phyloP scores from a whole-genome alignment of 257 asterid species.

The Penstemon barbatus region DNA sequence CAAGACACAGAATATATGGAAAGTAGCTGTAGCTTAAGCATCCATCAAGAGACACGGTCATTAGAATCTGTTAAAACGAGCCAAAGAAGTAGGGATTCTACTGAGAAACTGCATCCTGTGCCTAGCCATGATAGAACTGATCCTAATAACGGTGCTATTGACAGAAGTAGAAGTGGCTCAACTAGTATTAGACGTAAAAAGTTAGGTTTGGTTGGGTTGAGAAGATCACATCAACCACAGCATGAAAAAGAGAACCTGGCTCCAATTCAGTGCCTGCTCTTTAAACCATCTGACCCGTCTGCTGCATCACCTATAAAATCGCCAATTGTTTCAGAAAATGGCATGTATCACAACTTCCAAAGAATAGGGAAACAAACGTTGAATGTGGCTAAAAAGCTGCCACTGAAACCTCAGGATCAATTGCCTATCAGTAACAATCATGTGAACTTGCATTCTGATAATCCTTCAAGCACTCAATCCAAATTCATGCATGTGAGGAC shows the following conservation, averaged over 20 bases:
- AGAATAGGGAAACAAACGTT: conserved; percentile 9
- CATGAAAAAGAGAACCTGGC: conserved; percentile 50
- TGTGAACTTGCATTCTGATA: conserved; percentile 29
- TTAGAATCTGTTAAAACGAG: conserved; percentile 21
- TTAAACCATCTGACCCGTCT: conserved; percentile 27
- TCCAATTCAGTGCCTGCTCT: conserved; percentile 26
- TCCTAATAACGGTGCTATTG: conserved; percentile 23
- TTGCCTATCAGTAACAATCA: conserved; percentile 25
- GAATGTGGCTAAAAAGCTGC: conserved; percentile 22
- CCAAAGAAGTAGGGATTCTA: conserved; percentile 30
- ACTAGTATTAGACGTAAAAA: conserved; percentile 35
- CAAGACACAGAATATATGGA: conserved; percentile 19
- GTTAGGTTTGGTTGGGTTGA: conserved; percentile 40
- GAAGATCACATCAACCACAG: conserved; percentile 27
- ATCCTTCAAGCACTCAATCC: conserved; percentile 22
- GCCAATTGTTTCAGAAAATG: conserved; percentile 27
- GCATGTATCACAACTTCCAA: conserved; percentile 19
- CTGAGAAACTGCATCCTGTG: conserved; percentile 24
- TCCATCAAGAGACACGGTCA: conserved; percentile 27
- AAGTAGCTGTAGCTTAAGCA: conserved; percentile 19
- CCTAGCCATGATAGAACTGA: conserved; percentile 29
- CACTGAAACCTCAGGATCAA: conserved; percentile 34
- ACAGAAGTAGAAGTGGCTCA: conserved; percentile 31
- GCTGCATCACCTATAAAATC: conserved; percentile 15
- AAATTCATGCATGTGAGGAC: conserved; percentile 13